Percentiles rank a stretch among this genome's conserved stretches.
Evolutionary conservation across 805 yeast genomes (phyloP).

Genomic region (Wickerhamia fluorescens): DNA sequence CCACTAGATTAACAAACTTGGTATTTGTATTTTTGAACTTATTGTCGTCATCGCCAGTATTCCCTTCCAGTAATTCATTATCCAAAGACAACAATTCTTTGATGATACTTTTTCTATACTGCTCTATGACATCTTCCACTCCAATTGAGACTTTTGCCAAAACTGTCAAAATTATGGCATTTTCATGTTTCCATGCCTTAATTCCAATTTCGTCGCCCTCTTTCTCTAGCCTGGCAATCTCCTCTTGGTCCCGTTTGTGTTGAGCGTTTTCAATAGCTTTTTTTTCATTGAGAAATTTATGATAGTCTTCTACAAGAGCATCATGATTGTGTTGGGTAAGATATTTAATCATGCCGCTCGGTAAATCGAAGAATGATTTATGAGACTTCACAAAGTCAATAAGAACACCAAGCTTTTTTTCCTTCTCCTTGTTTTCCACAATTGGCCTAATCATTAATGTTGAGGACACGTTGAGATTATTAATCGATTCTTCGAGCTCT

Average conservation of each 20-base stretch:
- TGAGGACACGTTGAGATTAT: constrained; percentile 30
- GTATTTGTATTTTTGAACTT: too few relatives aligned
- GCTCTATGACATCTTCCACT: constrained; percentile 25
- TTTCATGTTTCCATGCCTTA: constrained; percentile 16
- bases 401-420: constrained; percentile 23
- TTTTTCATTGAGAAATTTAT: constrained; percentile 21
- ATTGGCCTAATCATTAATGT: constrained; percentile 36
- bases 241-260: constrained; percentile 7
- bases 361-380: constrained; percentile 31
- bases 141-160: constrained; percentile 23
- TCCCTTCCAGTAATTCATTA: constrained; percentile 9
- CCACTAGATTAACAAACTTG: constrained; percentile 32
- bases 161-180: constrained; percentile 21
- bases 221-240: constrained; percentile 6
- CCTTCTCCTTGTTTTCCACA: constrained; percentile 30
- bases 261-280: constrained; percentile 11
- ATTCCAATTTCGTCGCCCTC: constrained; percentile 9
- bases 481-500: constrained; percentile 33
- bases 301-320: constrained; percentile 28
- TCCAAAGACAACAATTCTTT: constrained; percentile 33
- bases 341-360: constrained; percentile 21
- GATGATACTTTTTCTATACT: constrained; percentile 28
- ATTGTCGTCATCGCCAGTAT: too few relatives aligned
- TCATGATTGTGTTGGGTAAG: constrained; percentile 27
- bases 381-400: constrained; percentile 29